Evolutionary conservation across 805 yeast genomes (phyloP).

Genomic region (Suhomyces vadensis): DNA sequence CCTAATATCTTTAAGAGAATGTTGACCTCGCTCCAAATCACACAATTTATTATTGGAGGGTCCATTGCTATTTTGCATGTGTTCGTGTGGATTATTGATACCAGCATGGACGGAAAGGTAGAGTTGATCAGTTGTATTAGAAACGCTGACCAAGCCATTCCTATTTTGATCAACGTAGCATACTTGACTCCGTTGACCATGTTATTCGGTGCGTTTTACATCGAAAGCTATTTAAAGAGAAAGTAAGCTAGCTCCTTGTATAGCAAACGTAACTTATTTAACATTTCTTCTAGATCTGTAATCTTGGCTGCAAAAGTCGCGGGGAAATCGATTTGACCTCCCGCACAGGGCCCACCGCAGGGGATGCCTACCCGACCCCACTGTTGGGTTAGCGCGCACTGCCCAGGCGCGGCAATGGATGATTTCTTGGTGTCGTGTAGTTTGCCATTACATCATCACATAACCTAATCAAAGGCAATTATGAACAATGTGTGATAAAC

Average conservation of each 20-base stretch:
- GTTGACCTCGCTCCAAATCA: conserved; percentile 66
- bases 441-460: background rate
- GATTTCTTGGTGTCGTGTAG: background rate
- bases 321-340: background rate
- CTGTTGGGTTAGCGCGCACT: background rate
- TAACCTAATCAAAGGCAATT: too few relatives aligned
- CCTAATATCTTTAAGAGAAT: conserved; percentile 58
- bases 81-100: conserved; percentile 59
- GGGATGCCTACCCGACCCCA: background rate
- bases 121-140: conserved; percentile 48
- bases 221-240: conserved; percentile 53
- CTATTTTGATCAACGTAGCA: conserved; percentile 59
- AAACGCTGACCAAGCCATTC: conserved; percentile 61
- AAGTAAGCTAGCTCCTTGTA: conserved; percentile 5
- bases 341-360: background rate
- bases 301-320: background rate
- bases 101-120: conserved; percentile 26
- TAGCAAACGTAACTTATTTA: background rate
- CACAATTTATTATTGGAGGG: conserved; percentile 70
- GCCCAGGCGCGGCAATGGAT: background rate
- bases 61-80: conserved; percentile 64
- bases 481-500: too few relatives aligned
- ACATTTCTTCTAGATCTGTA: too few relatives aligned
- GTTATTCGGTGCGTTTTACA: conserved; percentile 63
- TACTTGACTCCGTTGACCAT: conserved; percentile 69